A percentile compares a stretch with the other conserved stretches of the same genome.
Conservation (phyloP, 2,329 filamentous ascomycete species). For the Fusarium siculi region DNA sequence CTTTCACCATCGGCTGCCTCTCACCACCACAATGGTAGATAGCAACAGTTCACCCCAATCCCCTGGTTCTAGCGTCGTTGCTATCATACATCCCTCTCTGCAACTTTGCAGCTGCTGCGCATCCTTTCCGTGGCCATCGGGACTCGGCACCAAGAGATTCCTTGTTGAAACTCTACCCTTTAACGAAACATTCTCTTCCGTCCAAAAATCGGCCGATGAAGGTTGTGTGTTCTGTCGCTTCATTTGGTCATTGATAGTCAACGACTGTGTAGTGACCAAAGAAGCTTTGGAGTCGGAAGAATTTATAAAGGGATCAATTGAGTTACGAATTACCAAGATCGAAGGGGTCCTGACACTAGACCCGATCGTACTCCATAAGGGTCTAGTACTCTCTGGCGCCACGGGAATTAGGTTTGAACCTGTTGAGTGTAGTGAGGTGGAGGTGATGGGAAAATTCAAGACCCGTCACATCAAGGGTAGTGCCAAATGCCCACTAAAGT, state of each 20-base stretch:
- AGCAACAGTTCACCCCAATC: no score
- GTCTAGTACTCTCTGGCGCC: no score
- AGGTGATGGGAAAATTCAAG: neutral
- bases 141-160: no score
- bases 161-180: no score
- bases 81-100: neutral
- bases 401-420: accelerated
- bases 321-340: no score
- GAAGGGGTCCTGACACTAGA: no score
- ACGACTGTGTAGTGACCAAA: neutral
- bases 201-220: neutral
- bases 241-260: neutral
- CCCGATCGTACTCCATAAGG: accelerated
- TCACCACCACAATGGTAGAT: no score
- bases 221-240: neutral
- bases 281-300: neutral
- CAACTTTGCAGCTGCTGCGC: neutral
- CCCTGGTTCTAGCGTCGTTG: accelerated
- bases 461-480: neutral
- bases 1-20: no score
- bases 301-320: no score
- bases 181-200: neutral
- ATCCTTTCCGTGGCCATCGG: neutral
- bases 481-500: neutral
- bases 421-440: accelerated